A percentile compares a stretch with the other conserved stretches of the same genome.
Conservation (phyloP, 768 basidiomycete species). For the Trametes villosa region DNA sequence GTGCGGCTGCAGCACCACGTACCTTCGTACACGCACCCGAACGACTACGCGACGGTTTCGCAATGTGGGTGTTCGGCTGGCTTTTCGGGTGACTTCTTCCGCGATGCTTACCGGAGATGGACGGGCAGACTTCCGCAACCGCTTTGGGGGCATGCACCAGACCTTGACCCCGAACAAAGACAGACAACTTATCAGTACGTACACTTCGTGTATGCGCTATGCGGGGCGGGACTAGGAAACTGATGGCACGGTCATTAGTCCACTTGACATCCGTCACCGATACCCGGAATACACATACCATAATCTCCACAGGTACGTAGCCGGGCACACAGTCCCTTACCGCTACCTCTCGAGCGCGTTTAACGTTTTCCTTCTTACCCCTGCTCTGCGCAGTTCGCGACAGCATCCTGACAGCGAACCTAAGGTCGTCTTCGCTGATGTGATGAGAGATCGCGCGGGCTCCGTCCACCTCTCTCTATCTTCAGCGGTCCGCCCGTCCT, state of each 20-base stretch:
- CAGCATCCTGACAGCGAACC: constrained; percentile 36
- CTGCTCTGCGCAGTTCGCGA: constrained; percentile 30
- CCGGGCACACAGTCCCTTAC: not conserved
- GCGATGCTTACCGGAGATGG: not conserved
- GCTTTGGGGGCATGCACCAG: constrained; percentile 73
- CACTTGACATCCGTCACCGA: constrained; percentile 86
- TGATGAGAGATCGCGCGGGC: constrained; percentile 12
- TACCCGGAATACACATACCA: constrained; percentile 70
- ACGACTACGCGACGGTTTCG: constrained; percentile 77
- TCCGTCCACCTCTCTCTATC: not conserved
- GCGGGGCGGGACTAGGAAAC: not conserved
- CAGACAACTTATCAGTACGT: constrained; percentile 74
- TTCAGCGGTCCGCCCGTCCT: not conserved
- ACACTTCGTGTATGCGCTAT: not conserved
- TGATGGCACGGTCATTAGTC: constrained; percentile 44
- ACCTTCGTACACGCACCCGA: constrained; percentile 72
- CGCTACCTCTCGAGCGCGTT: not conserved
- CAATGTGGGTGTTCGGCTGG: constrained; percentile 56
- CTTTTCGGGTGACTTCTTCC: not conserved
- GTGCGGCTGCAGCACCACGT: constrained; percentile 73
- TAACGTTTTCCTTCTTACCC: not conserved
- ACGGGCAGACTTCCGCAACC: constrained; percentile 69
- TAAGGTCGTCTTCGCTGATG: constrained; percentile 35
- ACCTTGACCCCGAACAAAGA: constrained; percentile 68
- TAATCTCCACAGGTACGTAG: constrained; percentile 67